phyloP scores from a whole-genome alignment of 345 rosid genomes.

The Aegle marmelos region DNA sequence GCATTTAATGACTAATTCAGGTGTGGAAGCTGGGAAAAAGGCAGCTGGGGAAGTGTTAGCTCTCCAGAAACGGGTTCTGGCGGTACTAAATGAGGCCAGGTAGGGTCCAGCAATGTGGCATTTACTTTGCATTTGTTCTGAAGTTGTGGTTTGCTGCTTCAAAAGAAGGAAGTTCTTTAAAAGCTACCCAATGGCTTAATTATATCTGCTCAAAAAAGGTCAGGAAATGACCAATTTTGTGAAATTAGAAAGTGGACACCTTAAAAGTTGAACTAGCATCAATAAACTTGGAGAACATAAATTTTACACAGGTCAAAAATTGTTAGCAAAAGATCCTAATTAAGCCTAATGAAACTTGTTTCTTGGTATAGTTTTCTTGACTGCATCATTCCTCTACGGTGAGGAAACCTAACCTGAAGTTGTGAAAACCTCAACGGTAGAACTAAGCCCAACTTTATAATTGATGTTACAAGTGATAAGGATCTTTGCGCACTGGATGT shows the following conservation, averaged over 20 bases:
- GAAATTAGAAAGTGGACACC: not conserved
- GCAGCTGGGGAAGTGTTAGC: conserved; percentile 98
- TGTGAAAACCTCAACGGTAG: not conserved
- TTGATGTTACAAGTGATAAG: not conserved
- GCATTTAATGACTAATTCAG: conserved; percentile 31
- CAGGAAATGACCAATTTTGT: not conserved
- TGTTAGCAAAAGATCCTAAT: not conserved
- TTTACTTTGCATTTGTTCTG: conserved; percentile 5
- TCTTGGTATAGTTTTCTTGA: not conserved
- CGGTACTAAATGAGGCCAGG: conserved; percentile 95
- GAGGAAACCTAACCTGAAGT: not conserved
- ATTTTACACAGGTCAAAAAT: not conserved
- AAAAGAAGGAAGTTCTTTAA: not conserved
- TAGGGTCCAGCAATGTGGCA: conserved; percentile 20
- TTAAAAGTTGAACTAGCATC: not conserved
- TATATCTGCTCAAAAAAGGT: not conserved
- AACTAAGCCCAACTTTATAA: no score
- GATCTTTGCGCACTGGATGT: not conserved
- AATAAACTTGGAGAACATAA: not conserved
- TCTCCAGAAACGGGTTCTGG: conserved; percentile 89
- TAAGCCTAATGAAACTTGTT: not conserved
- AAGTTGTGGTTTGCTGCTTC: not conserved
- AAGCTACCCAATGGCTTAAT: not conserved
- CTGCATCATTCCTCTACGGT: not conserved
- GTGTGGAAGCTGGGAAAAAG: conserved; percentile 98